These are phyloP conservation scores for Mollisia scopiformis DNA, from an alignment of 2,329 filamentous ascomycete species.

Conservation along the genomic window DNA sequence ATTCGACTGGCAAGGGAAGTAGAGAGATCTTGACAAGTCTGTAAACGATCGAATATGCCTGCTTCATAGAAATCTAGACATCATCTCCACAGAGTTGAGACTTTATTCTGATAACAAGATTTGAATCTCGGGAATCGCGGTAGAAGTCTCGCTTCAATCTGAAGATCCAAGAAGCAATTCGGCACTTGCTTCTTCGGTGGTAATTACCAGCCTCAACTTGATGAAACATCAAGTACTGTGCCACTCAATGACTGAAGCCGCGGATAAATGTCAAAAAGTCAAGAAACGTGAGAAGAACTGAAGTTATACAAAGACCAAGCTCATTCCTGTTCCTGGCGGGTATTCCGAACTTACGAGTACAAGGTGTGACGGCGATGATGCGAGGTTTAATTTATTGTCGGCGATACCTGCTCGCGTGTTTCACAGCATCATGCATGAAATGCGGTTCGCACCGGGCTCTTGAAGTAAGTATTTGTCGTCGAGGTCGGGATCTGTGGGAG, in stretches of 20 bases:
- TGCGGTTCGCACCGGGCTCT: not conserved
- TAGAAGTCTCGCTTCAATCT: not conserved
- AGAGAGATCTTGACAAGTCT: not conserved
- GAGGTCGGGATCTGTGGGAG: not conserved
- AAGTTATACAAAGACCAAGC: not conserved
- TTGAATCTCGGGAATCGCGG: not conserved
- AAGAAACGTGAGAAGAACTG: not conserved
- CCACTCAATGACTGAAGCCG: not conserved
- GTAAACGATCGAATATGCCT: not conserved
- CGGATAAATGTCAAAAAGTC: not conserved
- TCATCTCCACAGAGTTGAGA: not conserved
- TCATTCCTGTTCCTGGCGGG: not conserved
- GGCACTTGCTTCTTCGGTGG: not conserved
- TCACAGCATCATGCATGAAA: slow-evolving; percentile 3
- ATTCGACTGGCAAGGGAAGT: not conserved
- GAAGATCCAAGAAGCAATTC: not conserved
- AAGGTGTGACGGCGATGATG: not conserved
- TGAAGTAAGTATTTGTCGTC: not conserved
- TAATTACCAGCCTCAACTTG: not conserved
- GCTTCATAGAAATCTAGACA: not conserved
- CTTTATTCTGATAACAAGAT: not conserved
- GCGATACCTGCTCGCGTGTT: not conserved
- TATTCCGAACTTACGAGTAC: not conserved
- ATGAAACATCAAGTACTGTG: not conserved
- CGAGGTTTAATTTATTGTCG: not conserved